A percentile compares a stretch with the other conserved stretches of the same genome.
phyloP scores from a whole-genome alignment of 1,284 basidiomycete genomes.

The Ustilago lituana region DNA sequence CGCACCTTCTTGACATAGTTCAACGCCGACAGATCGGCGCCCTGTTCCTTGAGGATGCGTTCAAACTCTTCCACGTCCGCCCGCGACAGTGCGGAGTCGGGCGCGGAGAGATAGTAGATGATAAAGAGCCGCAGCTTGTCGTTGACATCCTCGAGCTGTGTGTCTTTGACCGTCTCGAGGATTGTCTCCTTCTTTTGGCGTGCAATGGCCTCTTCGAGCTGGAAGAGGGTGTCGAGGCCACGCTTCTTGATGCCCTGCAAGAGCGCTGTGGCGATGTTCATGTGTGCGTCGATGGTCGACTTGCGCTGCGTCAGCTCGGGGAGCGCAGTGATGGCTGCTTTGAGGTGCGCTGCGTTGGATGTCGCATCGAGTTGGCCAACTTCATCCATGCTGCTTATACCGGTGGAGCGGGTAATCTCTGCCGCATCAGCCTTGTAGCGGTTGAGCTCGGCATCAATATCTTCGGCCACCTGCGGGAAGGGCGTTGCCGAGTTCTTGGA shows the following conservation, averaged over 20 bases:
- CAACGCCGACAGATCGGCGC: constrained; percentile 84
- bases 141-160: constrained; percentile 42
- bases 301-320: constrained; percentile 97
- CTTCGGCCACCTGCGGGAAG: constrained; percentile 98
- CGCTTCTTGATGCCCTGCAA: constrained; percentile 95
- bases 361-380: constrained; percentile 78
- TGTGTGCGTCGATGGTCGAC: constrained; percentile 94
- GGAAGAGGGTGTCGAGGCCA: constrained; percentile 94
- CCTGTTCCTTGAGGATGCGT: constrained; percentile 52
- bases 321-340: constrained; percentile 97
- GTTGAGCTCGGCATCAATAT: constrained; percentile 91
- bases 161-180: constrained; percentile 77
- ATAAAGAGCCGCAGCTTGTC: constrained; percentile 95
- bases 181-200: constrained; percentile 74
- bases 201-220: constrained; percentile 86
- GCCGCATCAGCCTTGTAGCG: constrained; percentile 95
- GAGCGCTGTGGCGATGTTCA: constrained; percentile 98
- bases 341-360: constrained; percentile 91
- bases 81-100: constrained; percentile 80
- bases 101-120: constrained; percentile 89
- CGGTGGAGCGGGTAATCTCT: constrained; percentile 94
- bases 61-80: constrained; percentile 89
- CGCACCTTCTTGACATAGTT: constrained; percentile 91
- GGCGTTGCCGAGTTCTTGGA: constrained; percentile 93
- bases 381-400: constrained; percentile 94